Evolutionary conservation across 2,329 filamentous ascomycete genomes (phyloP).

Genomic region (Raffaelea albimanens): DNA sequence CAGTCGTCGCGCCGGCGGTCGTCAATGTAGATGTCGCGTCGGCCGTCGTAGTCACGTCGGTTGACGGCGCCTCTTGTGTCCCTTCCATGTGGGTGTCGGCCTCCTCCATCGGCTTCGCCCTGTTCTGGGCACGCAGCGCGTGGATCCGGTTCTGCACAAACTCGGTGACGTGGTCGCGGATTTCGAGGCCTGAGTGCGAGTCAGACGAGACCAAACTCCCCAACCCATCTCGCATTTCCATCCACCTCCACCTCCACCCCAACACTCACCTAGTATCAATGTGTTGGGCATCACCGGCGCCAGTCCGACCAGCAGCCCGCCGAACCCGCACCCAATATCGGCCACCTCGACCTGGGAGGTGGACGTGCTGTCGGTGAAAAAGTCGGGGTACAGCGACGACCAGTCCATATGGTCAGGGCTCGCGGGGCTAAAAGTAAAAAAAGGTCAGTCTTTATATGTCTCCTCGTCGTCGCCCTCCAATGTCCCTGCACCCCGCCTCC

Average conservation of each 20-base stretch:
- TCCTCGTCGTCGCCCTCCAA: neutral
- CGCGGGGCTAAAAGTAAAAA: slow-evolving; percentile 48
- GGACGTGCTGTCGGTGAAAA: slow-evolving; percentile 27
- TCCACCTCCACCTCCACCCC: too few species aligned
- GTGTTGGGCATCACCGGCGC: slow-evolving; percentile 72
- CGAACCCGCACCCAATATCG: slow-evolving; percentile 96
- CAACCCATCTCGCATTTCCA: too few species aligned
- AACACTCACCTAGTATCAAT: slow-evolving; percentile 61
- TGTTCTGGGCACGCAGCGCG: slow-evolving; percentile 63
- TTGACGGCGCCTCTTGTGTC: too few species aligned
- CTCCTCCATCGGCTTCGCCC: too few species aligned
- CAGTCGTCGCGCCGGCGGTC: neutral
- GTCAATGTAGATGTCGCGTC: neutral
- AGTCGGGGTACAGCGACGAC: slow-evolving; percentile 74
- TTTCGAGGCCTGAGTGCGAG: slow-evolving; percentile 66
- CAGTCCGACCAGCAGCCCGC: slow-evolving; percentile 79
- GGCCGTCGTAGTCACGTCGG: neutral
- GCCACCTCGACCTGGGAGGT: slow-evolving; percentile 62
- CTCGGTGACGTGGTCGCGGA: slow-evolving; percentile 79
- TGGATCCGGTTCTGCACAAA: slow-evolving; percentile 83
- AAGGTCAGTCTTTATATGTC: neutral
- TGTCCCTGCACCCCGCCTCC: neutral
- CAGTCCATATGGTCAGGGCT: slow-evolving; percentile 85
- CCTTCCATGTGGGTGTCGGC: too few species aligned
- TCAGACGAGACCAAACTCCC: too few species aligned